Evolutionary conservation across 495 filamentous ascomycete genomes (phyloP).

Genomic region (Collariella sp.): DNA sequence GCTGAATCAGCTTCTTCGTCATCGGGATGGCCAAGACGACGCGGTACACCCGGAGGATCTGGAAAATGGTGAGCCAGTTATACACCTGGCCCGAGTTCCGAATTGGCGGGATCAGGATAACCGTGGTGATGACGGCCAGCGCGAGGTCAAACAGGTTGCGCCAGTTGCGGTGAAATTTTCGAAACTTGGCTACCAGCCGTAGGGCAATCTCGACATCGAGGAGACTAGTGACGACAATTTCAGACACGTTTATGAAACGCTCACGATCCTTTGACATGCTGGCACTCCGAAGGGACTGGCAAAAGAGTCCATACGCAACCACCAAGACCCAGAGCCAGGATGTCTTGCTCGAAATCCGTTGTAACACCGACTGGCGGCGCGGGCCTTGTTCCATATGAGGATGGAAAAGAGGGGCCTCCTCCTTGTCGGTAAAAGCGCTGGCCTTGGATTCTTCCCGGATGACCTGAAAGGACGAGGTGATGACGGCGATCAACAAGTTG

Average conservation of each 20-base stretch:
- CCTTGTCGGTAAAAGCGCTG: constrained; percentile 80
- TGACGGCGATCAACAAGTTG: constrained; percentile 94
- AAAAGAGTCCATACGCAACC: constrained; percentile 67
- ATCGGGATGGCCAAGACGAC: constrained; percentile 83
- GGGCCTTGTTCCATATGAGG: constrained; percentile 39
- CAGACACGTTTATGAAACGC: constrained; percentile 50
- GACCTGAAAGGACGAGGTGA: constrained; percentile 96
- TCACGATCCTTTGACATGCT: constrained; percentile 52
- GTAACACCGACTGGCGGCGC: constrained; percentile 48
- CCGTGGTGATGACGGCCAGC: constrained; percentile 67
- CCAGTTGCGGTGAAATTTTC: constrained; percentile 60
- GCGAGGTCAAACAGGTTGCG: constrained; percentile 72
- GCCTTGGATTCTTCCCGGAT: constrained; percentile 93
- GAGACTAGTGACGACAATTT: constrained; percentile 69
- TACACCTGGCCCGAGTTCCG: constrained; percentile 68
- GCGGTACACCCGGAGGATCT: constrained; percentile 85
- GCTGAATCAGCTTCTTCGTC: constrained; percentile 71
- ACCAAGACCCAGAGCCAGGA: constrained; percentile 71
- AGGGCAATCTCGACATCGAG: constrained; percentile 75
- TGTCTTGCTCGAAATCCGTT: constrained; percentile 62
- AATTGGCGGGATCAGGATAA: constrained; percentile 82
- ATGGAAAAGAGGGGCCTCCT: constrained; percentile 37
- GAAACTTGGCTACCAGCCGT: constrained; percentile 70
- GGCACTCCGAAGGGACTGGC: constrained; percentile 67
- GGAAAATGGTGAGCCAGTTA: constrained; percentile 85